Conservation (phyloP, 495 filamentous ascomycete genomes). For the Penicillium canariense region DNA sequence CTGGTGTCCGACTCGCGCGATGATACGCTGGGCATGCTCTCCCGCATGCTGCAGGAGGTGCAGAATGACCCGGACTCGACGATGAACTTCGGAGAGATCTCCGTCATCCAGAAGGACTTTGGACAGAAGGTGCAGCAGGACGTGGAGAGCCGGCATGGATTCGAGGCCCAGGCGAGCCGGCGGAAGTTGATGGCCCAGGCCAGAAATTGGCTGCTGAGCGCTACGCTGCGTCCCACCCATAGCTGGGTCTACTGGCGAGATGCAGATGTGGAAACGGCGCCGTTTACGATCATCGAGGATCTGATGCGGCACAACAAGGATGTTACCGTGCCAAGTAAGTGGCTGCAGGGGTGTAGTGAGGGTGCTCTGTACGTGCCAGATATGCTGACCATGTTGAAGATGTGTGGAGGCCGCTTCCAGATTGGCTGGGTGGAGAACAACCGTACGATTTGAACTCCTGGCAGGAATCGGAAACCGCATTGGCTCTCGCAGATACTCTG, state of each 20-base stretch:
- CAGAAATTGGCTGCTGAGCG: constrained; percentile 94
- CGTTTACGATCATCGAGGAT: constrained; percentile 94
- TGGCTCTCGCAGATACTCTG: constrained; percentile 88
- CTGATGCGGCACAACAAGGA: constrained; percentile 99
- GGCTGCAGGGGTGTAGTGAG: not conserved
- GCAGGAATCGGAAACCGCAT: constrained; percentile 97
- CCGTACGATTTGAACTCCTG: constrained; percentile 99
- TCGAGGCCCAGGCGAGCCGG: constrained; percentile 90
- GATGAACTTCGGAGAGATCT: constrained; percentile 92
- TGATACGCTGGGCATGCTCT: constrained; percentile 73
- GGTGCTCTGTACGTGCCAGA: not conserved
- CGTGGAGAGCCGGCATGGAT: constrained; percentile 95
- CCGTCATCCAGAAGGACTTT: constrained; percentile 98
- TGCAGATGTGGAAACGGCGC: constrained; percentile 96
- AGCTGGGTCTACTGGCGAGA: constrained; percentile 99
- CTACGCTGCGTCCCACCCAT: constrained; percentile 89
- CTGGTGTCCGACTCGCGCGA: constrained; percentile 98
- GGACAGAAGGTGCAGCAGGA: constrained; percentile 98
- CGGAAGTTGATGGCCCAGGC: constrained; percentile 98
- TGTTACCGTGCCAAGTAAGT: constrained; percentile 96
- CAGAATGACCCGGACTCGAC: constrained; percentile 74
- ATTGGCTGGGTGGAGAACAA: constrained; percentile 99
- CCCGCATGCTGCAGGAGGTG: constrained; percentile 70
- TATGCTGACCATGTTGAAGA: constrained; percentile 51
- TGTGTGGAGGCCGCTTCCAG: constrained; percentile 96